phyloP scores from a whole-genome alignment of 306 rosid species.

The Cercis canadensis region DNA sequence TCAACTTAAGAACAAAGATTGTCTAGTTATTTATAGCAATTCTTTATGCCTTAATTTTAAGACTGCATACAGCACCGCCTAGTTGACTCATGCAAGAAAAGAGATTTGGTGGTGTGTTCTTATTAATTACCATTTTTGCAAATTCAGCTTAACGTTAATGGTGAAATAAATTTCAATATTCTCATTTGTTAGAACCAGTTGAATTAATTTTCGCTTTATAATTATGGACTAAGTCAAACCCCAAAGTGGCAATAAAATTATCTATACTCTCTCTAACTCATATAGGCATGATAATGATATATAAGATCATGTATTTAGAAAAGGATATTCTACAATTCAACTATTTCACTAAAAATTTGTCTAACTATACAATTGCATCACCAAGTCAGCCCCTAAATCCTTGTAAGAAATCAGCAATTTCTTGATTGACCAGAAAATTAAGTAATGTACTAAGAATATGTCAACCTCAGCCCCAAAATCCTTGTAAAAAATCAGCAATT shows the following conservation, averaged over 20 bases:
- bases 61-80: not conserved
- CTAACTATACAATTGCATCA: not conserved
- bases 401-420: constrained; percentile 5
- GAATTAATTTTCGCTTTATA: too few species aligned
- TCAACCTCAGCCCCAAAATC: not conserved
- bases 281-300: too few species aligned
- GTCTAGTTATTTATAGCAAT: too few species aligned
- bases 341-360: constrained; percentile 5
- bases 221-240: constrained; percentile 6
- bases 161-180: too few species aligned
- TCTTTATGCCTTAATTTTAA: not conserved
- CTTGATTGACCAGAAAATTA: constrained; percentile 18
- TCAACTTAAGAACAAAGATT: not conserved
- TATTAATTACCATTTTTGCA: constrained; percentile 8
- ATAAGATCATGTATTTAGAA: too few species aligned
- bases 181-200: too few species aligned
- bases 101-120: not conserved
- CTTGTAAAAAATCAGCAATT: constrained; percentile 10
- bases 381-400: constrained; percentile 18
- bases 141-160: not conserved
- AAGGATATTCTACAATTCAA: not conserved
- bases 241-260: not conserved
- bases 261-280: too few species aligned
- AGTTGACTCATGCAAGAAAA: not conserved
- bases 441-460: constrained; percentile 10